These are phyloP conservation scores for Colletotrichum destructivum DNA, from an alignment of 2,329 filamentous ascomycete genomes.

Conservation along the genomic window DNA sequence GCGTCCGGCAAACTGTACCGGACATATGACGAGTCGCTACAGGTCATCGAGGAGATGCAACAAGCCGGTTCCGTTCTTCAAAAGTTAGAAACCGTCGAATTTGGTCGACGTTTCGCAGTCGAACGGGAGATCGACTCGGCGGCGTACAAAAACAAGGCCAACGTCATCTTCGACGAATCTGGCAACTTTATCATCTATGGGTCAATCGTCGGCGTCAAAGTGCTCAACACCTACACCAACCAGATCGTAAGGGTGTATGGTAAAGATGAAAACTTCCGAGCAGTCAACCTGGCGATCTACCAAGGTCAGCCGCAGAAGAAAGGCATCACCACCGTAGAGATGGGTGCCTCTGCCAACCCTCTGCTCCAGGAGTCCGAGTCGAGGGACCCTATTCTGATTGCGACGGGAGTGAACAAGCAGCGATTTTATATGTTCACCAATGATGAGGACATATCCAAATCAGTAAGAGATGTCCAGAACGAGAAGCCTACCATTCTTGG, in stretches of 20 bases:
- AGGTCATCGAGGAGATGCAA: conserved; percentile 93
- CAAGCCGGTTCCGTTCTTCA: conserved; percentile 88
- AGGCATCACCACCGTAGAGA: conserved; percentile 91
- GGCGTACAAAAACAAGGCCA: conserved; percentile 78
- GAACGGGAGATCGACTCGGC: conserved; percentile 88
- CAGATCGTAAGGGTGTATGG: conserved; percentile 91
- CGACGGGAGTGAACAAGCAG: conserved; percentile 87
- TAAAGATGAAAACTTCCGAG: conserved; percentile 88
- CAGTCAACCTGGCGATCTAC: conserved; percentile 88
- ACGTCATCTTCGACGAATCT: conserved; percentile 95
- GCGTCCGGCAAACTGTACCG: conserved; percentile 88
- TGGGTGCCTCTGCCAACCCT: conserved; percentile 96
- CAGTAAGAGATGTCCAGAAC: conserved; percentile 92
- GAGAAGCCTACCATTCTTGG: conserved; percentile 84
- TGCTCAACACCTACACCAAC: conserved; percentile 96
- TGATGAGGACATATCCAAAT: conserved; percentile 85
- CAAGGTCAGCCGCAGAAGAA: conserved; percentile 97
- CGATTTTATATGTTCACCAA: conserved; percentile 99
- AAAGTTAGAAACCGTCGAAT: conserved; percentile 91
- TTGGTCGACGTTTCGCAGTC: conserved; percentile 87
- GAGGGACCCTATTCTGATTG: conserved; percentile 89
- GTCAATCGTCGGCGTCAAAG: conserved; percentile 92
- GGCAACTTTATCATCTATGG: conserved; percentile 96
- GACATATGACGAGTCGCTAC: conserved; percentile 94
- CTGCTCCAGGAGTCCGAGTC: conserved; percentile 92